Conservation (phyloP, 2,329 filamentous ascomycete genomes). For the Cladophialophora exuberans region DNA sequence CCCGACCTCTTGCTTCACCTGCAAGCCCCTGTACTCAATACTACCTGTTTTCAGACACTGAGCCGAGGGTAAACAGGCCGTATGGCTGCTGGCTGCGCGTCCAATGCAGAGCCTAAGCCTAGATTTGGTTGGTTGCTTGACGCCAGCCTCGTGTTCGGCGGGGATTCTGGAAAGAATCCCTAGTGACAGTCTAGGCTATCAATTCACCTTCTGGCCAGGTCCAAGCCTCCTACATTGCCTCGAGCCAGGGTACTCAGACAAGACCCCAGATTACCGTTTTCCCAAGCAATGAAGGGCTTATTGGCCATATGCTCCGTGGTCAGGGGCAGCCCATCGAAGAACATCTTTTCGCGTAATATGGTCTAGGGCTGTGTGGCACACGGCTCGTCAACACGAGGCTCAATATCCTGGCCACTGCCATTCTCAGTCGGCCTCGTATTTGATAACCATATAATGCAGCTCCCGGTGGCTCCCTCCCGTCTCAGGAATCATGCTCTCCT, state of each 20-base stretch:
- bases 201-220: background rate
- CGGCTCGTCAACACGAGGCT: slow-evolving; percentile 2
- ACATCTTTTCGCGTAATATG: background rate
- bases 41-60: no score
- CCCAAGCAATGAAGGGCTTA: background rate
- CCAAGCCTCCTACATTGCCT: background rate
- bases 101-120: background rate
- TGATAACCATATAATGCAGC: slow-evolving; percentile 5
- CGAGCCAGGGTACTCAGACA: no score
- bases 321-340: slow-evolving; percentile 1
- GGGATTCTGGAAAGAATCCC: background rate
- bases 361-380: background rate
- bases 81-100: background rate
- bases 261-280: background rate
- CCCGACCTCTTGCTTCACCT: no score
- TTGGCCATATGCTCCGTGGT: slow-evolving; percentile 1
- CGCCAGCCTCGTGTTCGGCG: slow-evolving; percentile 2
- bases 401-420: slow-evolving; percentile 5
- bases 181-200: background rate
- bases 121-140: background rate
- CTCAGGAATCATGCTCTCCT: background rate
- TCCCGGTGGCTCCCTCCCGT: background rate
- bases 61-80: background rate
- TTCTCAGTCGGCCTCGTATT: slow-evolving; percentile 2
- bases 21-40: no score